Evolutionary conservation across 1,284 basidiomycete genomes (phyloP).

Genomic region (Ganoderma sp.): DNA sequence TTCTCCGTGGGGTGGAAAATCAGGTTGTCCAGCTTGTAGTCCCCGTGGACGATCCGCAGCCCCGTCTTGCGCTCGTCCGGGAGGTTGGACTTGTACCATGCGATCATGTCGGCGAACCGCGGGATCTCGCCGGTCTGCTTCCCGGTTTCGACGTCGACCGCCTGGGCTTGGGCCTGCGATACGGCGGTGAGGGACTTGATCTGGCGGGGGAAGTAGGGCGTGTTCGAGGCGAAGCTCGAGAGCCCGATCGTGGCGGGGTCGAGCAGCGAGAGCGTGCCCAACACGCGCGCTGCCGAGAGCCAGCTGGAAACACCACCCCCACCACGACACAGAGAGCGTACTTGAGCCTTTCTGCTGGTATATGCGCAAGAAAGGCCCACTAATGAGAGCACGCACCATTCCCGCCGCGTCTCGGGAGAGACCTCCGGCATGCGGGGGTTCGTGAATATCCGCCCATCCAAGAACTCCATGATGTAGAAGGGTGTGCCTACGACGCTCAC

Average conservation of each 20-base stretch:
- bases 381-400: conserved; percentile 63
- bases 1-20: conserved; percentile 94
- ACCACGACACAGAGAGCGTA: neutral
- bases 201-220: conserved; percentile 90
- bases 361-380: neutral
- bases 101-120: conserved; percentile 71
- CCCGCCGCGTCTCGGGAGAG: conserved; percentile 61
- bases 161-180: conserved; percentile 73
- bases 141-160: conserved; percentile 67
- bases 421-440: conserved; percentile 81
- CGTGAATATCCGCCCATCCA: conserved; percentile 93
- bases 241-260: conserved; percentile 75
- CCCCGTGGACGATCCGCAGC: conserved; percentile 88
- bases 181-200: conserved; percentile 84
- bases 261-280: conserved; percentile 79
- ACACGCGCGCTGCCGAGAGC: conserved; percentile 75
- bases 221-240: conserved; percentile 77
- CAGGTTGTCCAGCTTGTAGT: conserved; percentile 96
- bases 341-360: neutral
- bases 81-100: conserved; percentile 78
- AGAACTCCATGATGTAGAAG: conserved; percentile 96
- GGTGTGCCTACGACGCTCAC: conserved; percentile 80
- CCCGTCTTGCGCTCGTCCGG: conserved; percentile 78
- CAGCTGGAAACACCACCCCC: conserved; percentile 54
- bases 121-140: conserved; percentile 72